Conservation (phyloP, 2,329 filamentous ascomycete genomes). For the Graphiopsis chlorocephala region DNA sequence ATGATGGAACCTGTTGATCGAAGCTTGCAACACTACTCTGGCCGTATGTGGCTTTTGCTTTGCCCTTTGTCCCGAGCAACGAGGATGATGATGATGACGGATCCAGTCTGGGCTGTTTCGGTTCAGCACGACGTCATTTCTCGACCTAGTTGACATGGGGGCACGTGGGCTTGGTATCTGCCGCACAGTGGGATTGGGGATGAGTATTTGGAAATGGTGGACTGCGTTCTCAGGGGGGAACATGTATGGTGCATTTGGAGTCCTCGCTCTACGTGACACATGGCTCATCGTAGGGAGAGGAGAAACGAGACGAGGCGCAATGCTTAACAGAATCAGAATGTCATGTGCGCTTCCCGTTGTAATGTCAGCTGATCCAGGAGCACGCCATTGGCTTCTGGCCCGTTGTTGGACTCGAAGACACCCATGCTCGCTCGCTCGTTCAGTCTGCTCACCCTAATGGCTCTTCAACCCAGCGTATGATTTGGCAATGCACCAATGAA, state of each 20-base stretch:
- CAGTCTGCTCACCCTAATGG: background rate
- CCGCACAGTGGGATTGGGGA: background rate
- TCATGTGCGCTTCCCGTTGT: background rate
- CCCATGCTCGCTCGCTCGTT: background rate
- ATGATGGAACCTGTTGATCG: conserved; percentile 3
- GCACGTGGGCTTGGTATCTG: background rate
- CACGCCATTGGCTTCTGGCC: conserved; percentile 2
- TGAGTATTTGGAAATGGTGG: background rate
- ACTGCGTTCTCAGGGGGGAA: background rate
- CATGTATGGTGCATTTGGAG: background rate
- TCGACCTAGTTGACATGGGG: background rate
- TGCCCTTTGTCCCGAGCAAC: background rate
- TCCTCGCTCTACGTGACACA: background rate
- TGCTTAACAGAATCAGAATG: background rate
- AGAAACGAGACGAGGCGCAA: background rate
- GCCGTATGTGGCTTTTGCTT: background rate
- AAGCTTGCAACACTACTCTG: background rate
- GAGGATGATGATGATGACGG: background rate
- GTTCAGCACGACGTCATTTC: background rate
- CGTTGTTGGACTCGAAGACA: background rate
- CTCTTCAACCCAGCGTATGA: background rate
- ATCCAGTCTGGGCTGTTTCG: background rate
- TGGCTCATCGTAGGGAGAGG: background rate
- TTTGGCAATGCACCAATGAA: background rate
- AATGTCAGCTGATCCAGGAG: background rate